A percentile compares a stretch with the other conserved stretches of the same genome.
phyloP scores from a whole-genome alignment of 2,329 filamentous ascomycete genomes.

The Xylaria sp. region DNA sequence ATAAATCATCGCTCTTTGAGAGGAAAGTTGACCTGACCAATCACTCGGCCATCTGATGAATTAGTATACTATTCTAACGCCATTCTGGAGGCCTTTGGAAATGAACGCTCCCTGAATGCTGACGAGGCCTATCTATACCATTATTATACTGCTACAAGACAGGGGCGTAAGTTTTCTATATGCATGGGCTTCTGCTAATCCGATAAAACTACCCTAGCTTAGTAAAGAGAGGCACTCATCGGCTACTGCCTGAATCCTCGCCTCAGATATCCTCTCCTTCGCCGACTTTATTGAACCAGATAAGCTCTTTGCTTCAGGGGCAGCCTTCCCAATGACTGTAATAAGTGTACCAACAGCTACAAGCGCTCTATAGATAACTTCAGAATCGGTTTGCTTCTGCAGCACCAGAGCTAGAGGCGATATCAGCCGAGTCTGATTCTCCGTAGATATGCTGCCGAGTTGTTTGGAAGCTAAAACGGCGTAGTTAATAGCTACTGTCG shows the following conservation, averaged over 20 bases:
- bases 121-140: neutral
- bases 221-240: constrained; percentile 59
- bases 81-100: neutral
- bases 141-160: neutral
- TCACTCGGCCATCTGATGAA: neutral
- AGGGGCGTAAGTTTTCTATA: neutral
- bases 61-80: neutral
- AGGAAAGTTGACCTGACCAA: neutral
- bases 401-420: constrained; percentile 73
- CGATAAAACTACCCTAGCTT: constrained; percentile 31
- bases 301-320: constrained; percentile 56
- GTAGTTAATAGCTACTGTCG: constrained; percentile 87
- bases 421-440: constrained; percentile 63
- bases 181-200: neutral
- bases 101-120: neutral
- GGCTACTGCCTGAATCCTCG: constrained; percentile 59
- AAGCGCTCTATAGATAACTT: constrained; percentile 84
- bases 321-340: constrained; percentile 62
- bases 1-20: neutral
- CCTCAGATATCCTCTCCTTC: constrained; percentile 58
- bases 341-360: constrained; percentile 85
- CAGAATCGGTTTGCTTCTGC: constrained; percentile 75
- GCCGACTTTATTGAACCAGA: constrained; percentile 57
- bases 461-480: constrained; percentile 73
- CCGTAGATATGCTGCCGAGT: constrained; percentile 48